Conservation (phyloP, 352 stramenopile species). For the Lagenidium sp. region DNA sequence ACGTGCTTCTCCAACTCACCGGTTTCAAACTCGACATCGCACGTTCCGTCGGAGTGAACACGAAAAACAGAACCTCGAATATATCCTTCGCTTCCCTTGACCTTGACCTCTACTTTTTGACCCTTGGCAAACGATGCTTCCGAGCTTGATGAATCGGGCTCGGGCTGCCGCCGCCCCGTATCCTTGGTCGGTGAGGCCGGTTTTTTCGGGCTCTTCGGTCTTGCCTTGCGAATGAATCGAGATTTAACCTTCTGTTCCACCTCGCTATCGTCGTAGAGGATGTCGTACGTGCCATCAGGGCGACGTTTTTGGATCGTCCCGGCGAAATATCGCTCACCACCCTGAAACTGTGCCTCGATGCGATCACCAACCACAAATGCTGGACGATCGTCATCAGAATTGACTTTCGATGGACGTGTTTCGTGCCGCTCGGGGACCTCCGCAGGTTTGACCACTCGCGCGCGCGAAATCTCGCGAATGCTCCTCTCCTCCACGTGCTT, state of each 20-base stretch:
- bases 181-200: slow-evolving; percentile 3
- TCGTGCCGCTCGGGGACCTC: slow-evolving; percentile 6
- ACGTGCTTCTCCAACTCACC: slow-evolving; percentile 49
- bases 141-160: slow-evolving; percentile 21
- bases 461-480: slow-evolving; percentile 28
- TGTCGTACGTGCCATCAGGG: slow-evolving; percentile 50
- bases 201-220: slow-evolving; percentile 25
- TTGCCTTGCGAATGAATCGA: slow-evolving; percentile 33
- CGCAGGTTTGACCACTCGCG: slow-evolving; percentile 22
- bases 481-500: slow-evolving; percentile 41
- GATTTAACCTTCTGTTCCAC: slow-evolving; percentile 39
- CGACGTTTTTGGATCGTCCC: slow-evolving; percentile 38
- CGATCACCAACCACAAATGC: slow-evolving; percentile 28
- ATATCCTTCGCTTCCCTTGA: slow-evolving; percentile 33
- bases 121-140: slow-evolving; percentile 34
- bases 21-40: slow-evolving; percentile 51
- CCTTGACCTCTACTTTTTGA: slow-evolving; percentile 45
- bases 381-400: slow-evolving; percentile 11
- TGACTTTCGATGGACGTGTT: slow-evolving; percentile 3
- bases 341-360: slow-evolving; percentile 37
- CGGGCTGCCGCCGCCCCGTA: slow-evolving; percentile 6
- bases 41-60: slow-evolving; percentile 42
- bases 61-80: slow-evolving; percentile 40
- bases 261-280: slow-evolving; percentile 61
- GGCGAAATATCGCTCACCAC: slow-evolving; percentile 25